Evolutionary conservation across 805 yeast genomes (phyloP), one percentile per base, ranked within the genome.

Genomic region (Candida nonsorbophila): DNA sequence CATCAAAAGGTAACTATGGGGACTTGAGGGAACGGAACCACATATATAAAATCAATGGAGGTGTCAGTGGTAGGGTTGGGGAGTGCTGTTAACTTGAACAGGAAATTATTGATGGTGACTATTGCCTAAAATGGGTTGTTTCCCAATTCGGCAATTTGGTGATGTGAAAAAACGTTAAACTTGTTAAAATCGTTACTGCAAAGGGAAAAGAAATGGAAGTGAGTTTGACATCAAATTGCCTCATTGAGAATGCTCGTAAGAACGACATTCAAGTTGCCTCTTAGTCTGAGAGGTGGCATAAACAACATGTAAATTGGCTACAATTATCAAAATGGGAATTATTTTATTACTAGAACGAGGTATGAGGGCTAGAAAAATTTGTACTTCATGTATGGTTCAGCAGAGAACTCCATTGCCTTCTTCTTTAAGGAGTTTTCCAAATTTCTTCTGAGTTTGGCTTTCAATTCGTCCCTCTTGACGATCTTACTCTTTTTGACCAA

Each of bases 371-470:
- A 32, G 17, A 33, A 24, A 25, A 27, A 35, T 31, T 34, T 33
- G 25, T 19, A 33, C 24, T 33, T 38, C 22, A 36, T 32, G 31
- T 38, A 38, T 28, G 29, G 31, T 22, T 34, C 33, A 14, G 26
- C 28, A 16, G 30, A 26, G 15, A 36, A 20, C 8, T 40, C 42
- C 11, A 32, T 8, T 29, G 42, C 42, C 24, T 34, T 36, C 25
- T 40, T 40, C 23, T 40, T 38, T 24, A 39, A 29, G 21, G 36
- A 36, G 19, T 32, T 39, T 27, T 39, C 41, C 24, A 42, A 30
- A 20, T 39, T 40, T 40, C 46, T 42, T 33, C 34, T 42, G 24
- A 40, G 24, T 23, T 40, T 37, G 19, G 36, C 39, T 27, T 37
- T 42, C 21, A 42, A 35, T 7, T 34, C 39, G 34, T 43, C 39